Evolutionary conservation across 768 basidiomycete genomes (phyloP), one percentile per base, ranked within the genome.

Genomic region (Daedaleopsis nitida): DNA sequence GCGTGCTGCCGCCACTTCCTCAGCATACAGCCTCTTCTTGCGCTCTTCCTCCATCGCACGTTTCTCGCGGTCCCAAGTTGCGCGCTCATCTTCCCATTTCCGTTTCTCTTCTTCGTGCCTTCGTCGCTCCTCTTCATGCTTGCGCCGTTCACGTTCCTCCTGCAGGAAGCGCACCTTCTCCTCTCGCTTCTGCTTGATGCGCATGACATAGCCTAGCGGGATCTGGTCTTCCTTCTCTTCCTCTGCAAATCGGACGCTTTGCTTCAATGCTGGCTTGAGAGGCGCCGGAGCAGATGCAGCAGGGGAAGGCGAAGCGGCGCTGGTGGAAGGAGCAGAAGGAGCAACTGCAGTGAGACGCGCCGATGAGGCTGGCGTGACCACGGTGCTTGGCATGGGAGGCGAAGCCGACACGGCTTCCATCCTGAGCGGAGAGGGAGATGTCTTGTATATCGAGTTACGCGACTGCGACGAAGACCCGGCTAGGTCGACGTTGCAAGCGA

Each of bases 121-220:
- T 62, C 72, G 74, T 47, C 81, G 77, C 66, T 81, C 80, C 45
- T 79, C 82, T 38, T 79, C 79, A 55, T 71, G 58, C 37, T 59
- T 57, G n/a, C 69, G 63, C 21, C 66, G 62, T 64, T 69, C 73
- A 52, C 72, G 68, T 65, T 83, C 83, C 37, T 78, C 78, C 65
- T 82, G 81, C 52, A 91, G 76, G 66, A 90, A 88, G 47, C 74
- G 81, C 47, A 85, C 86, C 76, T 88, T 88, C 73, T 89, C 85
- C 72, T 87, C 88, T 47, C 86, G 85, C 66, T 84, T 84, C 78
- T 86, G 87, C 76, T 86, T 87, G 72, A 82, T 82, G 55, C 87
- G 86, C 68, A 89, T 75, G n/a, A 86, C 81, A 68, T 91, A 83
- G 17, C 82, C 84, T 43, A 91, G 75, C 3, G 91, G 91, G 64